Percentiles rank a stretch among this genome's conserved stretches.
These are phyloP conservation scores for Beauveria brongniartii DNA, from an alignment of 2,329 filamentous ascomycete species.

Conservation along the genomic window DNA sequence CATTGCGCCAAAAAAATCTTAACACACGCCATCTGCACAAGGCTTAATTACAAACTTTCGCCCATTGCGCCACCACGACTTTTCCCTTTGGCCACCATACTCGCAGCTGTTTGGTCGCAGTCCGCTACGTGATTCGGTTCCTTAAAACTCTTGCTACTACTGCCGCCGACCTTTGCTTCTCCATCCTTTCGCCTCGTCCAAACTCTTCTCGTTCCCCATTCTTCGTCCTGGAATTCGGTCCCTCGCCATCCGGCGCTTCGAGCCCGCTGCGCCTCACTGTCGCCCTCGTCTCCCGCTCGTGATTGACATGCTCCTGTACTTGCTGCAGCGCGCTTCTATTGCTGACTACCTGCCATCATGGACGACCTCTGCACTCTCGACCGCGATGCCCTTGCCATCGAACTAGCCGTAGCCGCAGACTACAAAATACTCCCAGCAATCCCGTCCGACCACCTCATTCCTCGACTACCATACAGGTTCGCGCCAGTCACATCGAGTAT, in stretches of 20 bases:
- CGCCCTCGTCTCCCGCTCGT: neutral
- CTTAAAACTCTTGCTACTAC: neutral
- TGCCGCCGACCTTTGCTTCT: no score
- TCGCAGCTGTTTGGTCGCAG: neutral
- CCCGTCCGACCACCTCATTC: neutral
- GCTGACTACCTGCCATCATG: neutral
- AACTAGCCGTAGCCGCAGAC: neutral
- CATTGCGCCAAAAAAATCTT: neutral
- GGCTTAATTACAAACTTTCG: neutral
- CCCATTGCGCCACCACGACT: neutral
- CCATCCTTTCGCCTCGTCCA: neutral
- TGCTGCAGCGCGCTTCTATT: neutral
- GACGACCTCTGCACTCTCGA: neutral
- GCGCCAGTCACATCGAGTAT: neutral
- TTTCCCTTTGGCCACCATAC: neutral
- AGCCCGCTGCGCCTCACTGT: neutral
- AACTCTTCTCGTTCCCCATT: neutral
- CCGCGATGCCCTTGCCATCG: neutral
- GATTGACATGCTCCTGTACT: slow-evolving; percentile 4
- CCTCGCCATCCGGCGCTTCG: neutral
- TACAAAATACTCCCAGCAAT: neutral
- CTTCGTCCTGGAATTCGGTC: neutral
- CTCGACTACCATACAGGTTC: neutral
- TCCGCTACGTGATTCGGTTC: neutral
- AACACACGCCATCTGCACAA: neutral